These are phyloP conservation scores for Leishmania guyanensis DNA, from an alignment of 208 protist genomes.

Conservation along the genomic window DNA sequence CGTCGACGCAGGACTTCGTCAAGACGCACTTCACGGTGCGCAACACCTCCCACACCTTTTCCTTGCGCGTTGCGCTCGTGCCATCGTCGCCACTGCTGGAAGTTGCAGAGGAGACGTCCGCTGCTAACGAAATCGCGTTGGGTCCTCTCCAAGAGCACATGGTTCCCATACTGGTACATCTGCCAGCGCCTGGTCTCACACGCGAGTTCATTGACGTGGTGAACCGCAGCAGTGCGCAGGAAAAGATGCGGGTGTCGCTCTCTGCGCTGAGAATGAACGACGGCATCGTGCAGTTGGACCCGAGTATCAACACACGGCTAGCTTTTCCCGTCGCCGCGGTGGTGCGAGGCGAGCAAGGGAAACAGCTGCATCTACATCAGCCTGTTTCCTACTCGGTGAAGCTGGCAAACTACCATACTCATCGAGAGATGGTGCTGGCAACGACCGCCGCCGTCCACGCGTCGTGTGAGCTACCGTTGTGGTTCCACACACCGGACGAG, in stretches of 20 bases:
- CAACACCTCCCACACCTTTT: constrained; percentile 75
- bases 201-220: constrained; percentile 56
- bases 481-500: constrained; percentile 32
- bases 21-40: constrained; percentile 41
- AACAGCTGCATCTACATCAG: constrained; percentile 28
- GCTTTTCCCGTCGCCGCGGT: constrained; percentile 29
- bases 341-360: constrained; percentile 27
- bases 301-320: constrained; percentile 25
- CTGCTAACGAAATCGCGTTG: constrained; percentile 36
- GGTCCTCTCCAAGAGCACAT: constrained; percentile 44
- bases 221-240: constrained; percentile 75
- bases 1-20: constrained; percentile 33
- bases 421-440: constrained; percentile 28
- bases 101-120: constrained; percentile 26
- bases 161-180: constrained; percentile 51
- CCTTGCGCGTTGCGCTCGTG: constrained; percentile 41
- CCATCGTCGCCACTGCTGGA: constrained; percentile 37
- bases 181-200: constrained; percentile 53
- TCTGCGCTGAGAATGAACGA: constrained; percentile 47
- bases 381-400: constrained; percentile 31
- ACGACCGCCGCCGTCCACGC: constrained; percentile 13
- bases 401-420: constrained; percentile 31
- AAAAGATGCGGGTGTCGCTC: constrained; percentile 46
- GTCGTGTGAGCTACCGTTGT: constrained; percentile 21
- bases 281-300: constrained; percentile 30